Evolutionary conservation across 2,329 filamentous ascomycete species (phyloP).

Genomic region (Fusarium dimerum): DNA sequence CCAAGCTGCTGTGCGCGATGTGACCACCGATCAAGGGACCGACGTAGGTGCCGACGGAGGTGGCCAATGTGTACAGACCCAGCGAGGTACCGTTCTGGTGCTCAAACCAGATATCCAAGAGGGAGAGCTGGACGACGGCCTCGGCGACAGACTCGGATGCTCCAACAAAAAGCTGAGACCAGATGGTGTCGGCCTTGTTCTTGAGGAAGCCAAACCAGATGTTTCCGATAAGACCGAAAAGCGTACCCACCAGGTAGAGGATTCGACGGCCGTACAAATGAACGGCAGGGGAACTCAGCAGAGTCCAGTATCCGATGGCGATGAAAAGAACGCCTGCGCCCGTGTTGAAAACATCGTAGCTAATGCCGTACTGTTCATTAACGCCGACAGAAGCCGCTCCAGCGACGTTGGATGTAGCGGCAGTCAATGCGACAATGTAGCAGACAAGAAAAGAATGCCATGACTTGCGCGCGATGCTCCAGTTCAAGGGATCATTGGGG

Average conservation of each 20-base stretch:
- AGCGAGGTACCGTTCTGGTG: conserved; percentile 56
- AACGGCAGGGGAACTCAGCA: conserved; percentile 53
- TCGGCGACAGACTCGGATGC: conserved; percentile 58
- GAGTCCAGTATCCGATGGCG: conserved; percentile 56
- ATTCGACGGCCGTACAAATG: conserved; percentile 56
- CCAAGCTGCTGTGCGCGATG: conserved; percentile 45
- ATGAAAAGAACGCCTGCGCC: conserved; percentile 58
- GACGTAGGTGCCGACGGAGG: conserved; percentile 56
- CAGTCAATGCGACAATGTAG: conserved; percentile 55
- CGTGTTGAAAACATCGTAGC: conserved; percentile 54
- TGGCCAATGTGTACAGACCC: conserved; percentile 56
- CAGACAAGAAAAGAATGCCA: conserved; percentile 54
- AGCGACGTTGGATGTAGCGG: conserved; percentile 57
- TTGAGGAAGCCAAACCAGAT: conserved; percentile 54
- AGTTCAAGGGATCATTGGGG: conserved; percentile 55
- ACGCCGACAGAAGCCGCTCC: conserved; percentile 53
- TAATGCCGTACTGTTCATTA: conserved; percentile 51
- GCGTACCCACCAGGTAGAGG: conserved; percentile 54
- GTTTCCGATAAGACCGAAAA: conserved; percentile 50
- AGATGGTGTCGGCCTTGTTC: conserved; percentile 48
- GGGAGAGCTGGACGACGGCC: conserved; percentile 56
- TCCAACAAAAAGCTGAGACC: conserved; percentile 58
- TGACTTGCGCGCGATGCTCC: conserved; percentile 47
- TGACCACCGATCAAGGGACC: conserved; percentile 55
- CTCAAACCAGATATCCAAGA: conserved; percentile 59